Evolutionary conservation across 441 rosid species (phyloP), one percentile per base, ranked within the genome.

Genomic region (Gossypium davidsonii): DNA sequence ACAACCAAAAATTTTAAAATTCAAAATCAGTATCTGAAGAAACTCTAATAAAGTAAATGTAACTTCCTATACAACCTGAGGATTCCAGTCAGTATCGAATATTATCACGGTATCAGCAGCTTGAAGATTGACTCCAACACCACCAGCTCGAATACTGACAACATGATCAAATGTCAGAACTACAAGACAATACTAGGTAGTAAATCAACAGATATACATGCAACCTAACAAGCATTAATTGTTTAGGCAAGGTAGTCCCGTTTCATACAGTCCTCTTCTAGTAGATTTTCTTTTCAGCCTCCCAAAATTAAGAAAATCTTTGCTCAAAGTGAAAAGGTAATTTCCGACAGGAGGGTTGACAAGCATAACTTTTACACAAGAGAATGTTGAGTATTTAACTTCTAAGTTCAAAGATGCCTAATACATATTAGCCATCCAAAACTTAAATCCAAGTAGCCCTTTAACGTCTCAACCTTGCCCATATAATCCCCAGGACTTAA

Each of bases 21-120:
- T 5, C 49, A 10, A 58, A 37, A 79, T 56, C 57, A 57, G 65
- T 71, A 61, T 77, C 26, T 49, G 64, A 72, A 51, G 63, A 10
- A 55, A 63, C 7, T 48, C 48, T 11, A 64, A 73, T 28, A 57
- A 73, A 78, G 42, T 56, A 55, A 67, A 34, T 57, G 18, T 44
- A 57, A 62, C 65, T 72, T 68, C 71, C 76, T 58, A 68, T 78
- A 66, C 72, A 74, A 85, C 97, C 96, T 93, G 98, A 73, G 98
- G 98, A 79, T 93, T 93, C 98, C 98, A 93, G 77, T 93, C 98
- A 52, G 98, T 93, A 84, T 93, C 97, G 55, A 93, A 93, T 83
- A 93, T 84, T 75, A 93, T 91, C 66, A 93, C 98, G 17, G 97
- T 93, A 85, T 93, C 97, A 71, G 98, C 98, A 73, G 97, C 97